A percentile compares a stretch with the other conserved stretches of the same genome.
These are phyloP conservation scores for Forsythia viridissima DNA, from an alignment of 257 asterid genomes.

Conservation along the genomic window DNA sequence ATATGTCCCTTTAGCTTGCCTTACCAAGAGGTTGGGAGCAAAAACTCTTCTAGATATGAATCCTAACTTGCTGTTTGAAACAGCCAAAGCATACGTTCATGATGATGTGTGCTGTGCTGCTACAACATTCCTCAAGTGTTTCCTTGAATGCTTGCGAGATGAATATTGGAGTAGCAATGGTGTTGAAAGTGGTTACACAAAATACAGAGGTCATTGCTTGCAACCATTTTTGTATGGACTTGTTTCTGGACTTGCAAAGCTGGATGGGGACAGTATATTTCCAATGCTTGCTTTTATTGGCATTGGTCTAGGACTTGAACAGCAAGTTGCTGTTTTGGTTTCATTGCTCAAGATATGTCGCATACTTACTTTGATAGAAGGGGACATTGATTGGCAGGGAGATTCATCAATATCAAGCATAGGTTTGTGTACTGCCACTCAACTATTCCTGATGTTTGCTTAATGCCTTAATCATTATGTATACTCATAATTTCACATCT, in stretches of 20 bases:
- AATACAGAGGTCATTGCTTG: slow-evolving; percentile 74
- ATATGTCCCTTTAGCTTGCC: slow-evolving; percentile 79
- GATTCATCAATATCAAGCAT: slow-evolving; percentile 54
- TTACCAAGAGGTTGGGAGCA: slow-evolving; percentile 87
- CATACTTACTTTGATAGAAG: slow-evolving; percentile 78
- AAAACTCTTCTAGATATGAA: slow-evolving; percentile 66
- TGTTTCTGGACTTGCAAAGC: slow-evolving; percentile 73
- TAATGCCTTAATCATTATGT: slow-evolving; percentile 2
- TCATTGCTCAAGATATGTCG: slow-evolving; percentile 94
- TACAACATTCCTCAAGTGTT: slow-evolving; percentile 81
- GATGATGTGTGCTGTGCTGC: slow-evolving; percentile 97
- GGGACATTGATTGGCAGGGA: slow-evolving; percentile 84
- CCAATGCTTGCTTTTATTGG: slow-evolving; percentile 79
- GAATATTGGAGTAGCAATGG: slow-evolving; percentile 89
- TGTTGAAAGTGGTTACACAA: slow-evolving; percentile 63
- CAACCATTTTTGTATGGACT: slow-evolving; percentile 76
- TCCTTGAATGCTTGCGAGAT: slow-evolving; percentile 88
- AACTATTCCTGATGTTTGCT: background rate
- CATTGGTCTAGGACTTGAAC: slow-evolving; percentile 63
- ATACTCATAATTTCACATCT: background rate
- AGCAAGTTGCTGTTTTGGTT: slow-evolving; percentile 72
- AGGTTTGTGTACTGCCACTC: slow-evolving; percentile 54
- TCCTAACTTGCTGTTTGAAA: slow-evolving; percentile 70
- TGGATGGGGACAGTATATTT: slow-evolving; percentile 81
- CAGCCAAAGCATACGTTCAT: slow-evolving; percentile 68